phyloP scores from a whole-genome alignment of 192 early-diverging fungal species.

The Coemansia sp. region DNA sequence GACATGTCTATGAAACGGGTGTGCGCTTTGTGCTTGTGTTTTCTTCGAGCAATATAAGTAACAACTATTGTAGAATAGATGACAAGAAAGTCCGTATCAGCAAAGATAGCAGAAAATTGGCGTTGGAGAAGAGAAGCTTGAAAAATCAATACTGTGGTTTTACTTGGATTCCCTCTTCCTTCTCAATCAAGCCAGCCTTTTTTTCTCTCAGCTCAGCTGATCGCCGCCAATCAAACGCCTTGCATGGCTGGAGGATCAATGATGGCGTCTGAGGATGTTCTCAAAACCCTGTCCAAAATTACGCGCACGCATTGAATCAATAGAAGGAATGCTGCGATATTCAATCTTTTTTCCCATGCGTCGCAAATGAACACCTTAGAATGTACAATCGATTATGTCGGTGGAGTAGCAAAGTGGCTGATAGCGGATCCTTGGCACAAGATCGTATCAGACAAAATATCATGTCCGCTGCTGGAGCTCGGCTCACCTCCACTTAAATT shows the following conservation, averaged over 20 bases:
- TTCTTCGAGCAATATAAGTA: background rate
- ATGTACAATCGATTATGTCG: background rate
- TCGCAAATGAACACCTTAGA: too few species aligned
- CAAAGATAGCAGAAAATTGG: background rate
- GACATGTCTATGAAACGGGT: background rate
- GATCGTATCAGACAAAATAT: background rate
- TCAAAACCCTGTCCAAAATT: too few species aligned
- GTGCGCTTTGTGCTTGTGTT: background rate
- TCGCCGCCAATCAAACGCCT: conserved; percentile 1
- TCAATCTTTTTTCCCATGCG: too few species aligned
- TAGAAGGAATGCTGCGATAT: too few species aligned
- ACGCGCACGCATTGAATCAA: too few species aligned
- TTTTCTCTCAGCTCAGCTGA: background rate
- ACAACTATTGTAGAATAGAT: conserved; percentile 5
- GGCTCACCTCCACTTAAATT: background rate
- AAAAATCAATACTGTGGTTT: background rate
- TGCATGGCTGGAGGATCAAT: background rate
- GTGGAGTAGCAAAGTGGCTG: background rate
- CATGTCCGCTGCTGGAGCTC: background rate
- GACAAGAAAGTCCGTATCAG: background rate
- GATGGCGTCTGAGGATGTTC: background rate
- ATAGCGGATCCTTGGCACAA: background rate
- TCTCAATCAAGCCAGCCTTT: too few species aligned
- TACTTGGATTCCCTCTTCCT: background rate
- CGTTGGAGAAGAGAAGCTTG: conserved; percentile 1